Evolutionary conservation across 352 stramenopile species (phyloP).

Genomic region (Pythium aphanidermatum): DNA sequence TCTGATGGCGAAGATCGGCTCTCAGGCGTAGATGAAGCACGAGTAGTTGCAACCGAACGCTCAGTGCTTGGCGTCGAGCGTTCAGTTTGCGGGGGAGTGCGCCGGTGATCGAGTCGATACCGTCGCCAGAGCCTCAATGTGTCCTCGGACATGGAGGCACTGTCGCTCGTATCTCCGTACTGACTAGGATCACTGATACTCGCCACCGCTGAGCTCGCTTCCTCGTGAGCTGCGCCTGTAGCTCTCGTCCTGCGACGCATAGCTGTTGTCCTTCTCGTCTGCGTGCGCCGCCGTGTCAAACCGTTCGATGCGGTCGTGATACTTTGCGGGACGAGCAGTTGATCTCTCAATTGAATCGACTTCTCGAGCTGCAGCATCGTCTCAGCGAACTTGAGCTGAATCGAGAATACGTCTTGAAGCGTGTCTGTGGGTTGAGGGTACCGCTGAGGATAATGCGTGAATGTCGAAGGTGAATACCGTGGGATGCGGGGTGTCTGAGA

Average conservation of each 20-base stretch:
- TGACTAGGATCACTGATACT: neutral
- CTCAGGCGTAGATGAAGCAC: slow-evolving; percentile 2
- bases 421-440: slow-evolving; percentile 22
- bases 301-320: neutral
- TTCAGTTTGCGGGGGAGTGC: neutral
- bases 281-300: neutral
- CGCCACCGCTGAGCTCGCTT: neutral
- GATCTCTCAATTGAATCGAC: slow-evolving; percentile 51
- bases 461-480: neutral
- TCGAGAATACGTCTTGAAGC: slow-evolving; percentile 53
- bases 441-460: neutral
- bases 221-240: slow-evolving; percentile 1
- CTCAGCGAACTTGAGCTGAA: slow-evolving; percentile 66
- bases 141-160: neutral
- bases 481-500: neutral
- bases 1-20: slow-evolving; percentile 4
- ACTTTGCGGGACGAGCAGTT: slow-evolving; percentile 33
- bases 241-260: neutral
- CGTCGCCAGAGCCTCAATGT: slow-evolving; percentile 4
- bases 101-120: neutral
- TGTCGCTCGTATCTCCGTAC: neutral
- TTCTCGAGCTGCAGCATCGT: slow-evolving; percentile 69
- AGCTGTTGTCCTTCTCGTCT: neutral
- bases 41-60: neutral
- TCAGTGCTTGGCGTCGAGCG: neutral